Percentiles rank a stretch among this genome's conserved stretches.
Conservation (phyloP, 2,329 filamentous ascomycete species). For the Plectosphaerella plurivora region DNA sequence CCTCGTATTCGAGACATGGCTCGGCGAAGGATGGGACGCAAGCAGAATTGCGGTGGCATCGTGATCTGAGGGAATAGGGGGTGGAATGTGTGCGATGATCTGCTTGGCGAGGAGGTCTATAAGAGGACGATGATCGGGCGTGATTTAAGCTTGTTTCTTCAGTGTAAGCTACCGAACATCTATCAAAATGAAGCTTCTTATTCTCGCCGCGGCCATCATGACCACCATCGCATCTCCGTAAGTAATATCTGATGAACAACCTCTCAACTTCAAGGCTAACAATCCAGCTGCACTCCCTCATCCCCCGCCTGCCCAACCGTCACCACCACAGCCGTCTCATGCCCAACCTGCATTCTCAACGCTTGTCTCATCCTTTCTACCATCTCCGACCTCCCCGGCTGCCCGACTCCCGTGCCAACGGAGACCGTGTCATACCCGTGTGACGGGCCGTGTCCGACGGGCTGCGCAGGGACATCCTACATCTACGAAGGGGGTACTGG, state of each 20-base stretch:
- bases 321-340: slow-evolving; percentile 12
- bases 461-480: slow-evolving; percentile 8
- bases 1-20: background rate
- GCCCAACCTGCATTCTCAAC: slow-evolving; percentile 4
- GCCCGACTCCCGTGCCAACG: slow-evolving; percentile 15
- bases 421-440: slow-evolving; percentile 15
- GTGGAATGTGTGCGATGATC: background rate
- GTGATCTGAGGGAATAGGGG: background rate
- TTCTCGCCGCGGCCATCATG: background rate
- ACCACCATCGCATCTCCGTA: background rate
- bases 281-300: background rate
- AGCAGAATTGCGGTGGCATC: background rate
- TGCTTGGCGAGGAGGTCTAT: background rate
- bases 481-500: slow-evolving; percentile 1
- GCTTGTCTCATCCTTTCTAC: slow-evolving; percentile 13
- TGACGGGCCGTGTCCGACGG: slow-evolving; percentile 6
- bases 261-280: too few relatives aligned
- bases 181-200: background rate
- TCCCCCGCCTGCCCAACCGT: slow-evolving; percentile 14
- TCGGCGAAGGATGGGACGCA: too few relatives aligned
- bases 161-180: background rate
- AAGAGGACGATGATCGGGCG: background rate
- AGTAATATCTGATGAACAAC: too few relatives aligned
- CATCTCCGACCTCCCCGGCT: slow-evolving; percentile 16
- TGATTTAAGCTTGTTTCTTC: background rate